phyloP scores from a whole-genome alignment of 1,139 yeast genomes.

The Debaryomycetaceae sp. region DNA sequence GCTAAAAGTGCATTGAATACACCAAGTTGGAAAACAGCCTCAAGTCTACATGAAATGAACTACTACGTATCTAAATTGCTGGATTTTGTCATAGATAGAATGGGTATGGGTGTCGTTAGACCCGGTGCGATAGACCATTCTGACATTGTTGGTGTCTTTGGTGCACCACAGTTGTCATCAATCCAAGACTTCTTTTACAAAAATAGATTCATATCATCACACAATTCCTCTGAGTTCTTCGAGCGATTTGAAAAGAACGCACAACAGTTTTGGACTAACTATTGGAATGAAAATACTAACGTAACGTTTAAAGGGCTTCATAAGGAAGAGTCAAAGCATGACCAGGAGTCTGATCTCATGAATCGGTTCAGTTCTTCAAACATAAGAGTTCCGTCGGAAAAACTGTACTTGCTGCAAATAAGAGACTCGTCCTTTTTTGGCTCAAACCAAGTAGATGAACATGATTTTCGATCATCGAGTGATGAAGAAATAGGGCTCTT shows the following conservation, averaged over 20 bases:
- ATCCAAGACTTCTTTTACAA: slow-evolving; percentile 54
- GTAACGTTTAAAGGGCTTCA: slow-evolving; percentile 32
- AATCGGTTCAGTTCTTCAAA: slow-evolving; percentile 11
- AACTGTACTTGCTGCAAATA: neutral
- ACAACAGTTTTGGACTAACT: slow-evolving; percentile 47
- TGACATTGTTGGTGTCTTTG: slow-evolving; percentile 41
- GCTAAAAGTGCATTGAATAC: slow-evolving; percentile 50
- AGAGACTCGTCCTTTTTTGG: slow-evolving; percentile 8
- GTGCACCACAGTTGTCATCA: slow-evolving; percentile 57
- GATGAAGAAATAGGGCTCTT: no score
- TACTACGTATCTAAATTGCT: slow-evolving; percentile 49
- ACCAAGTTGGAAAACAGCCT: slow-evolving; percentile 53
- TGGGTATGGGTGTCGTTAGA: slow-evolving; percentile 41
- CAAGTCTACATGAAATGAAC: slow-evolving; percentile 62
- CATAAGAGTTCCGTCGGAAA: neutral
- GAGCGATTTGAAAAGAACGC: slow-evolving; percentile 30
- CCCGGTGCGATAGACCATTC: slow-evolving; percentile 11
- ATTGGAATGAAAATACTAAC: slow-evolving; percentile 45
- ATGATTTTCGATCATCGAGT: slow-evolving; percentile 15
- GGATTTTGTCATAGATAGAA: slow-evolving; percentile 30
- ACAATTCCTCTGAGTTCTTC: slow-evolving; percentile 20
- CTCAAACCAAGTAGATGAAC: slow-evolving; percentile 11
- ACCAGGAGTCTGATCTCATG: slow-evolving; percentile 12
- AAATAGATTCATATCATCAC: slow-evolving; percentile 40
- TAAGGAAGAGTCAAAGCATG: slow-evolving; percentile 23